A percentile compares a stretch with the other conserved stretches of the same genome.
Conservation (phyloP, 1,139 yeast genomes). For the Pichia inconspicua region DNA sequence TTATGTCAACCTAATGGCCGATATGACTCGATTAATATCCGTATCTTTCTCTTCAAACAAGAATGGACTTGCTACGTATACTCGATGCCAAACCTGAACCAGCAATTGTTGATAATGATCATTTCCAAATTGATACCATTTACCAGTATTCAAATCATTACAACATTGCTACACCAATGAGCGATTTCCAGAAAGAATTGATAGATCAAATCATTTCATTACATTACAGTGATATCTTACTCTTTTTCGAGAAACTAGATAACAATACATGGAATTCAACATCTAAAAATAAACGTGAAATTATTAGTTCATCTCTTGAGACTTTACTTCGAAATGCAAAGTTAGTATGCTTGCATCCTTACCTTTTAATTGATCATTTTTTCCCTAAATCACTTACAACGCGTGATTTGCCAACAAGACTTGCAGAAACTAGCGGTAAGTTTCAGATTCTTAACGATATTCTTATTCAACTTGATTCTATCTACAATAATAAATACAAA, state of each 20-base stretch:
- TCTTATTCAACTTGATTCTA: constrained; percentile 33
- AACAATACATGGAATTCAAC: constrained; percentile 14
- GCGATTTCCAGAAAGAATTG: constrained; percentile 79
- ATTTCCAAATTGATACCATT: constrained; percentile 25
- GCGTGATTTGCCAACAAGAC: constrained; percentile 66
- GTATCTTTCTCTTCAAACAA: not conserved
- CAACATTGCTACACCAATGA: constrained; percentile 78
- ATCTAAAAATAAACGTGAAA: constrained; percentile 16
- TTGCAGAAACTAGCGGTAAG: constrained; percentile 83
- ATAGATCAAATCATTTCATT: constrained; percentile 90
- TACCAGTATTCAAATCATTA: constrained; percentile 54
- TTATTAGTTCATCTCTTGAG: constrained; percentile 59
- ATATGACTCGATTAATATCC: too few species aligned
- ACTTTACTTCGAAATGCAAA: constrained; percentile 71
- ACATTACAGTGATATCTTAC: constrained; percentile 83
- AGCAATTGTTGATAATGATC: constrained; percentile 48
- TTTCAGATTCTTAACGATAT: constrained; percentile 62
- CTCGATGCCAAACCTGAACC: constrained; percentile 85
- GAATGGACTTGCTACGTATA: constrained; percentile 69
- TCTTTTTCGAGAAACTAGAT: constrained; percentile 58
- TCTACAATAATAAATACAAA: constrained; percentile 19
- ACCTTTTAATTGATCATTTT: constrained; percentile 72
- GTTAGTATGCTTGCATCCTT: constrained; percentile 83
- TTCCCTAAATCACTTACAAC: constrained; percentile 75
- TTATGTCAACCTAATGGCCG: too few species aligned